Base-by-base conservation (phyloP, 805 yeast genomes). In the Tetrapisispora taiwanensis region DNA sequence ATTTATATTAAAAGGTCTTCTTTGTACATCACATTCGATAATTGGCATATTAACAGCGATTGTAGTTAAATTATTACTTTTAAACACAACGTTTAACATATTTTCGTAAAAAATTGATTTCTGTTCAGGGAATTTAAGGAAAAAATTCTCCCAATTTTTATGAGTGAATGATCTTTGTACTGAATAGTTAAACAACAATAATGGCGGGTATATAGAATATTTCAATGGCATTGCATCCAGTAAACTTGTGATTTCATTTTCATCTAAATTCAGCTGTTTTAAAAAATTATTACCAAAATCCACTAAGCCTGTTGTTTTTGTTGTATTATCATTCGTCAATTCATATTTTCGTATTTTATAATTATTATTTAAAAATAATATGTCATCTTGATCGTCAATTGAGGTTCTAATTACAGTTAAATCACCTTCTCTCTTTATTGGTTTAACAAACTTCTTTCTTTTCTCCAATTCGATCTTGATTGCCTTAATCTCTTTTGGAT, bases 1-100 rank as follows among this genome's bases (percentile, higher is more conserved):
- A 0, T 63, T 48, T 4, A 87, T 62, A 40, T 77, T 72, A 46
- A 74, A 66, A 0, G 95, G 95, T 28, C 81, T 59, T 34, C 95
- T 65, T 72, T 79, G 72, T 4, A 64, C 60, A 50, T 81, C 84
- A 3, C 64, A 51, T 40, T 70, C 71, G 2, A 63, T 55, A 13
- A 86, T 84, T 0, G 94, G 92, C 47, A 71, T 74, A 51, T 86
- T 85, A 5, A 78, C 60, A 0, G 95, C 95, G 4, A 84, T 59
- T 51, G 84, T 89, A 0, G 87, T 75, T 34, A 62, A 44, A 3
- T 46, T 12, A 28, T 36, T 43, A 31, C 43, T 44, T n/a, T 57
- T 54, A 30, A 55, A 52, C 8, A 50, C 34, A 15, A 30, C 30
- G 7, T 31, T 6, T 37, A 63, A 42, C 46, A 70, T 46, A 7